Evolutionary conservation across 164 flowering plant genomes (phyloP).

Genomic region (Vitis rupestris): DNA sequence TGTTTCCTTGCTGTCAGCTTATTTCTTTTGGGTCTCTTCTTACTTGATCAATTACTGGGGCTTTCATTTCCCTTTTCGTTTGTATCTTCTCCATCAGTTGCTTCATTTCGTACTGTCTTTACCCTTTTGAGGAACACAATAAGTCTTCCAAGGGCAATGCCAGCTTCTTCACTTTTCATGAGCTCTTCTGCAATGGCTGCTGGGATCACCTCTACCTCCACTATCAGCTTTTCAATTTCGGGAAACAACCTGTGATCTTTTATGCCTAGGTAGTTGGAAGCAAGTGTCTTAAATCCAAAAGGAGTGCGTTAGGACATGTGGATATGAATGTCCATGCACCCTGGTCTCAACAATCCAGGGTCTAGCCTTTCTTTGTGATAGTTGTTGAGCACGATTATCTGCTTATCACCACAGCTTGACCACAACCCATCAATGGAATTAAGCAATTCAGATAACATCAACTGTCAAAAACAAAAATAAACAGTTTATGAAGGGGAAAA

Average conservation of each 20-base stretch:
- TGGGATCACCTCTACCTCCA: constrained; percentile 21
- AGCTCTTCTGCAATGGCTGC: constrained; percentile 32
- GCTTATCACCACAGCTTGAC: constrained; percentile 35
- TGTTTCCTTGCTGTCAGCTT: too few species aligned
- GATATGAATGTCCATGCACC: constrained; percentile 29
- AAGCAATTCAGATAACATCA: constrained; percentile 21
- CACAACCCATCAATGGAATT: constrained; percentile 31
- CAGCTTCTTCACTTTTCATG: constrained; percentile 17
- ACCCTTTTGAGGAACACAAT: background rate
- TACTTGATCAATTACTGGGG: too few species aligned
- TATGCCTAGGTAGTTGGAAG: constrained; percentile 18
- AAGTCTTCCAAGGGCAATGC: constrained; percentile 11
- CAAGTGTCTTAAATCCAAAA: constrained; percentile 18
- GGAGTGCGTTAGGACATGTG: constrained; percentile 24
- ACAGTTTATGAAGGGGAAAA: background rate
- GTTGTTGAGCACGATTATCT: constrained; percentile 25
- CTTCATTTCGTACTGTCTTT: background rate
- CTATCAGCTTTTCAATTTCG: constrained; percentile 10
- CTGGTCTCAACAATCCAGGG: constrained; percentile 28
- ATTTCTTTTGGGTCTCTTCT: too few species aligned
- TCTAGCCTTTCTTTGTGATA: constrained; percentile 24
- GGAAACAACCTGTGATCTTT: background rate
- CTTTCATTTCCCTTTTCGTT: background rate
- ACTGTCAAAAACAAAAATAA: background rate
- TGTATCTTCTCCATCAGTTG: background rate